These are phyloP conservation scores for Ciborinia camelliae DNA, from an alignment of 2,329 filamentous ascomycete species.

Conservation along the genomic window DNA sequence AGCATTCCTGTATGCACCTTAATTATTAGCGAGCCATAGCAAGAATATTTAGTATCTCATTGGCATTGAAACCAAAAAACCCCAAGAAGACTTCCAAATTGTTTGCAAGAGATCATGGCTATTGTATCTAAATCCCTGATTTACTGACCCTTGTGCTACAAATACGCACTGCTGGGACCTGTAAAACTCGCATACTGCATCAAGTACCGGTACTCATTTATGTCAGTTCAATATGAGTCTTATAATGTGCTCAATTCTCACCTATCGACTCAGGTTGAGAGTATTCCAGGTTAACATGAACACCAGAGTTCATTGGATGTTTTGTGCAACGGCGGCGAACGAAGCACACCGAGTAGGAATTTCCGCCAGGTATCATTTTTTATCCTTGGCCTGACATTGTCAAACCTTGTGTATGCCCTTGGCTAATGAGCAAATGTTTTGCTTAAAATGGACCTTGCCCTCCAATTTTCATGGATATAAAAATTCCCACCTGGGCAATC, in stretches of 20 bases:
- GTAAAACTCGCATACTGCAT: not conserved
- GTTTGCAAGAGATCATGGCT: not conserved
- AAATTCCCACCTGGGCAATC: not conserved
- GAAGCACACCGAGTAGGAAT: conserved; percentile 8
- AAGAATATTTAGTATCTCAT: conserved; percentile 12
- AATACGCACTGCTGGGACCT: not conserved
- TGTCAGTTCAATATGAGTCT: not conserved
- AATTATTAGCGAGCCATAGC: conserved; percentile 10
- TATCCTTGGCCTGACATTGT: conserved; percentile 1
- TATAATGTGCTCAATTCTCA: not conserved
- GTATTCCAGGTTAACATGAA: not conserved
- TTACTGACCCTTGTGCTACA: not conserved
- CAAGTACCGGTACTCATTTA: not conserved
- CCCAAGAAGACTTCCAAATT: not conserved
- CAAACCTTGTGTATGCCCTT: not conserved
- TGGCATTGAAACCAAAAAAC: not conserved
- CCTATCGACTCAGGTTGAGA: not conserved
- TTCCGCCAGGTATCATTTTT: not conserved
- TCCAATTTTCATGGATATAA: not conserved
- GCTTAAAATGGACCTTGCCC: not conserved
- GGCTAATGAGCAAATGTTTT: not conserved
- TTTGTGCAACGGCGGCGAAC: conserved; percentile 3
- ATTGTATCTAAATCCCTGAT: not conserved
- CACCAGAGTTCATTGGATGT: not conserved
- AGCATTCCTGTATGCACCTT: not conserved